Base-by-base conservation (phyloP, 2,329 filamentous ascomycete species). In the Fusarium torulosum region DNA sequence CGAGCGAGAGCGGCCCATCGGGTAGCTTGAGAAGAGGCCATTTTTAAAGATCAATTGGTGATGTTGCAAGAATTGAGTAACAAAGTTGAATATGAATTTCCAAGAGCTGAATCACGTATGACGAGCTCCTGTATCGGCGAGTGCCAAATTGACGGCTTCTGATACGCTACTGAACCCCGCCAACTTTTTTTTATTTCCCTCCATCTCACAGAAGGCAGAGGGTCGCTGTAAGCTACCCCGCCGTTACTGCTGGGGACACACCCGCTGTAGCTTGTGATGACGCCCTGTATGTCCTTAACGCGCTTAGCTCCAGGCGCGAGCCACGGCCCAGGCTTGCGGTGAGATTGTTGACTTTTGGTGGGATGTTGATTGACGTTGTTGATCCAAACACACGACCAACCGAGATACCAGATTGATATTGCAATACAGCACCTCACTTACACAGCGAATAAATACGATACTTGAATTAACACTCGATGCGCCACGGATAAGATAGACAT, bases 1-100 rank as follows among this genome's bases (percentile, higher is more conserved):
- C 96, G 93, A 69, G 91, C 89, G 73, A 98, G 83, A 54, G 90
- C 88, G 50, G 93, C 90, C 79, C 90, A 93, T 76, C 95, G 91
- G 42, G 80, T 76, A 53, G 74, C 56, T 31, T 69, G 56, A 43
- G 74, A 44, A 42, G 75, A 63, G 35, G 70, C 66, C 75, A 76
- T 77, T 46, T 46, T 53, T 66, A 53, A 31, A 23, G 21, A 53
- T 60, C 49, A 67, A 68, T 67, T 72, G 61, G 25, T 46, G n/a
- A 17, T 43, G 37, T n/a, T 45, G 20, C 15, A 25, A 17, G 35
- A 17, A 55, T 41, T 46, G 47, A 60, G 19, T 37, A 49, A 56
- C 27, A 17, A 9, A 40, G 33, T 19, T 63, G 35, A 40, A 27
- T 43, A 20, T 49, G 35, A 50, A 50, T 66, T 63, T 59, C 38